Conservation (phyloP, 1,284 basidiomycete species). For the Exsudoporus floridanus region DNA sequence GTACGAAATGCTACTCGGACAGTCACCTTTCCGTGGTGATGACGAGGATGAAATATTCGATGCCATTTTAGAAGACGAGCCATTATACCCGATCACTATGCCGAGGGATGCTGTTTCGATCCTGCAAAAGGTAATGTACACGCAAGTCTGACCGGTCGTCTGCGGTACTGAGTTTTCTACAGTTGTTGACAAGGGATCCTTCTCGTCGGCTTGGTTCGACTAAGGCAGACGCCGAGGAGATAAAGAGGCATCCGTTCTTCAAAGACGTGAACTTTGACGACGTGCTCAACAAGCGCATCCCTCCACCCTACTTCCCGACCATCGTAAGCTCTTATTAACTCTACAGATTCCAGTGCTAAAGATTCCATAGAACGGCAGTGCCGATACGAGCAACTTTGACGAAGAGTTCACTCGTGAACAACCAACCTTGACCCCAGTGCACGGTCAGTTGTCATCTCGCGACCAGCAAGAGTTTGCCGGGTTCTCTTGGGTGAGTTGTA, state of each 20-base stretch:
- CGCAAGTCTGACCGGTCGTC: not conserved
- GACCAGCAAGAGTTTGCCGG: slow-evolving; percentile 97
- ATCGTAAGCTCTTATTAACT: slow-evolving; percentile 60
- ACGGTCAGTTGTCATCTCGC: slow-evolving; percentile 87
- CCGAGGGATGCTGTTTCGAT: slow-evolving; percentile 96
- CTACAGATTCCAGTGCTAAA: slow-evolving; percentile 4
- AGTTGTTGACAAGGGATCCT: slow-evolving; percentile 96
- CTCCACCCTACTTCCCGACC: slow-evolving; percentile 95
- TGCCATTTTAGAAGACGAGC: slow-evolving; percentile 98
- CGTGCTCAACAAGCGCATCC: slow-evolving; percentile 93
- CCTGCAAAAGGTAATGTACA: slow-evolving; percentile 74
- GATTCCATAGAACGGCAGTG: slow-evolving; percentile 63
- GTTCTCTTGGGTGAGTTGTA: slow-evolving; percentile 81
- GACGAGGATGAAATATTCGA: slow-evolving; percentile 99
- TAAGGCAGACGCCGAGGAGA: slow-evolving; percentile 92
- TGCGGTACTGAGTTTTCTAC: slow-evolving; percentile 17
- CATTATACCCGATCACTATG: slow-evolving; percentile 99
- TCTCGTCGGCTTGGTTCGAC: slow-evolving; percentile 89
- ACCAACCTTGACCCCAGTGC: slow-evolving; percentile 96
- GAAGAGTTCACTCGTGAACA: slow-evolving; percentile 97
- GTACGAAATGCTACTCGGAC: slow-evolving; percentile 98
- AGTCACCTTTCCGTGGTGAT: slow-evolving; percentile 98
- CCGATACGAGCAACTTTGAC: slow-evolving; percentile 89
- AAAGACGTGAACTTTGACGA: slow-evolving; percentile 97
- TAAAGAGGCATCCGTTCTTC: slow-evolving; percentile 98